Base-by-base conservation (phyloP, 495 filamentous ascomycete species). In the Penicillium ucsense region DNA sequence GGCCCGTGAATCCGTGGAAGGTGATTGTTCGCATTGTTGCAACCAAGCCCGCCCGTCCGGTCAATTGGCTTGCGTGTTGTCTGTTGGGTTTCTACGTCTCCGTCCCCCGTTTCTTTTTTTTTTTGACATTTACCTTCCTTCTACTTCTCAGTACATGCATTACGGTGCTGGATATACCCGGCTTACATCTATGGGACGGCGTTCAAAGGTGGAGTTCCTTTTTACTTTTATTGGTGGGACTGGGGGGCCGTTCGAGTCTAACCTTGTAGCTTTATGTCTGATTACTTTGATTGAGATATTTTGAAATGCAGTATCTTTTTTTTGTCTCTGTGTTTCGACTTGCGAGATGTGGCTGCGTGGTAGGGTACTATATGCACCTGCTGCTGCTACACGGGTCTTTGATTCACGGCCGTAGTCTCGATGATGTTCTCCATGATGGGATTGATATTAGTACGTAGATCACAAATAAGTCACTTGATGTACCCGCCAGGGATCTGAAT, bases 121-220 rank as follows among this genome's bases (percentile, higher is more conserved):
- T 56, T 43, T 48, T 50, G 48, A 46, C 48, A 50, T 31, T 36
- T 42, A 10, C 60, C 38, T 20, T 20, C 20, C 20, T 20, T 20
- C 20, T 49, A 55, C 48, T 68, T 69, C 62, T 69, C 64, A 59
- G 65, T 73, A 70, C 63, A 67, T 70, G 70, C 70, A 74, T 74
- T 56, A 69, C 61, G 70, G 70, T 74, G 70, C 70, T 72, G 70
- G 70, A 74, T 74, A 74, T 74, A 74, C 70, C 70, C 68, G 70
- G 68, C 66, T 73, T 73, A 71, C 62, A 63, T 70, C 57, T 58
- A 62, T 67, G 49, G 68, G 67, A 70, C 52, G 68, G 70, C 68
- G 67, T 72, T 74, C 46, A 48, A 48, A 55, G 47, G 55, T 45
- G n/a, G 43, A 41, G 20, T 20, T 20, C 20, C 20, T 20, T 20